Base-by-base conservation (phyloP, 768 basidiomycete species). In the Tulasnella sp. region DNA sequence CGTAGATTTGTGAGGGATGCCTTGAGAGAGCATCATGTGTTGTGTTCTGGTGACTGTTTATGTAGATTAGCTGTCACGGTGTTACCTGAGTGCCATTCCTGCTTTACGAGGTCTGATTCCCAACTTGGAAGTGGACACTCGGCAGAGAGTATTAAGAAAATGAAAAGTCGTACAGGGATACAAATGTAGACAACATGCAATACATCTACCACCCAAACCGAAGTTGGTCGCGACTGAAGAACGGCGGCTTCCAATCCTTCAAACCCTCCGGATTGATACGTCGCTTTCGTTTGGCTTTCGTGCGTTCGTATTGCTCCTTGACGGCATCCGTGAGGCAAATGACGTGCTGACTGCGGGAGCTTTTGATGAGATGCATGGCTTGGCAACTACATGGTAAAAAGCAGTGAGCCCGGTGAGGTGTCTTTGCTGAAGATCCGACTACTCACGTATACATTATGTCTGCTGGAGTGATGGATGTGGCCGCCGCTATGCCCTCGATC, bases 391-490 rank as follows among this genome's bases (percentile, higher is more conserved):
- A 76, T 71, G 36, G 40, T n/a, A 71, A 16, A 62, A 3, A 74
- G 72, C 38, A 75, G 31, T 7, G 39, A 3, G 27, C 10, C 6
- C 40, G 18, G 34, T 78, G 19, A 76, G 48, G 44, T 44, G 16
- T 44, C 14, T 24, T 52, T n/a, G 52, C 52, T n/a, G 7, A 52
- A 56, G 48, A 4, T 38, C 42, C n/a, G 34, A 10, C 21, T 46
- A 91, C 96, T 85, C 85, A 98, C 97, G 98, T 99, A 87, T 98
- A 97, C 93, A 97, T 96, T 79, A 99, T 92, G 85, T 99, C 98
- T 40, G 93, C 92, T 82, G 97, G 96, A 5, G 95, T 96, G 85
- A 99, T 97, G 21, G 94, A 89, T 3, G 97, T 99, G 87, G 91
- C 93, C 85, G 97, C 94, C 12, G 98, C 97, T 82, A 99, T 97